Base-by-base conservation (phyloP, 371 early-diverging fungal species). In the Rhizopus microsporus region DNA sequence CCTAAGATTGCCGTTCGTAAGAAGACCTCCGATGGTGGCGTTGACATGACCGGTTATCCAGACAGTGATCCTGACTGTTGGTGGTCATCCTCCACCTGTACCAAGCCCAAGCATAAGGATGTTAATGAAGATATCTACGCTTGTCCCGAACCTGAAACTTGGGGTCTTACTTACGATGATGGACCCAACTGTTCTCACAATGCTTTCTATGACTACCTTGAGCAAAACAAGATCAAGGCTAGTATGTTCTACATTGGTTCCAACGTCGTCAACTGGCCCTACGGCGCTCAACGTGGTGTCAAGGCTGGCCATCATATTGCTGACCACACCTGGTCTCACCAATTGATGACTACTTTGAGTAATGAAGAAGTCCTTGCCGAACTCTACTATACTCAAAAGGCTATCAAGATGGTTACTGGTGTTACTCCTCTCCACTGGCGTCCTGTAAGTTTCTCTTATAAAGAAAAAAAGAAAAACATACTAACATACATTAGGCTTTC, bases 231-330 rank as follows among this genome's bases (percentile, higher is more conserved):
- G 46, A 60, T 80, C 37, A 86, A 83, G 68, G 88, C 86, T 10
- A 82, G 87, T 50, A 80, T 88, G 77, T 88, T 89, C 67, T 84
- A 85, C 56, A 80, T 88, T 71, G 90, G 90, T 50, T 75, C 83
- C 39, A 83, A 82, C 62, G 83, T 89, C 46, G 51, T 77, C n/a
- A 68, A 80, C 66, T 76, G 77, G 80, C 77, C 77, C 39, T 74
- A 75, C 48, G 75, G 76, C 77, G 74, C 77, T 57, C 70, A 68
- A 60, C 80, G 77, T 60, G 78, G 83, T 65, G 62, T 71, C 47
- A 65, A 69, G 55, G 74, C 76, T 54, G 89, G 88, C 37, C 89
- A 89, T 54, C 85, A 88, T 13, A 83, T 91, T 66, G 89, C 83
- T 13, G 76, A 80, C 38, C 91, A 90, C 63, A 85, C 89, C 15